Percentiles rank a stretch among this genome's conserved stretches.
phyloP scores from a whole-genome alignment of 2,329 filamentous ascomycete species.

The Aspergillus sp. region DNA sequence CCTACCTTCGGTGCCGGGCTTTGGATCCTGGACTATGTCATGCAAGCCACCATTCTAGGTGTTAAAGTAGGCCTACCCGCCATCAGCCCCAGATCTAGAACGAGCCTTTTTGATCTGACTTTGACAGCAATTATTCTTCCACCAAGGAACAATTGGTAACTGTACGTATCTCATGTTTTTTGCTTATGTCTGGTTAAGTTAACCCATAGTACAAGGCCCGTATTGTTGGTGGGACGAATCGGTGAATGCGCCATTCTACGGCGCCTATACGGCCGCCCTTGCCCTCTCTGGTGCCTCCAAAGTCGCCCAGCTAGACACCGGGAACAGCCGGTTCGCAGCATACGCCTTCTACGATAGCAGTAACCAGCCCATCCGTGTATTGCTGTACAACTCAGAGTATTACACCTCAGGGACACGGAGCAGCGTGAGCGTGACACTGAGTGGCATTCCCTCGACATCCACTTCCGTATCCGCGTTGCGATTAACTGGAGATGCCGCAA shows the following conservation, averaged over 20 bases:
- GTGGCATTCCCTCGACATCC: conserved; percentile 40
- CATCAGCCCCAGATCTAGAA: neutral
- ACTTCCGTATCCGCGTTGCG: conserved; percentile 45
- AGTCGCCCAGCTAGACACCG: conserved; percentile 50
- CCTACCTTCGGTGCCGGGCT: conserved; percentile 54
- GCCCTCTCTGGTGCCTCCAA: conserved; percentile 47
- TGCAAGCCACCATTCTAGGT: conserved; percentile 35
- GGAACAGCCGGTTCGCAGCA: conserved; percentile 46
- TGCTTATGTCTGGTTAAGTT: neutral
- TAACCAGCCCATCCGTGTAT: conserved; percentile 38
- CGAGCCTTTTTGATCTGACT: neutral
- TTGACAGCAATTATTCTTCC: conserved; percentile 48
- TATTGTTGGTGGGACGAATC: conserved; percentile 53
- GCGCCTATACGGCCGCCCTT: conserved; percentile 52
- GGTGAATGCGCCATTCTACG: conserved; percentile 56
- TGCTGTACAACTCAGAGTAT: conserved; percentile 44
- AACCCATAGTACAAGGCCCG: conserved; percentile 29
- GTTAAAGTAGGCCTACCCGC: conserved; percentile 21
- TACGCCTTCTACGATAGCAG: conserved; percentile 49
- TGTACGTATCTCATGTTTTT: conserved; percentile 37
- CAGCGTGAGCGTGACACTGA: conserved; percentile 45
- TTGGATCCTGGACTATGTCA: conserved; percentile 54
- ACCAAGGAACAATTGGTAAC: conserved; percentile 54
- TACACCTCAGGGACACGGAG: conserved; percentile 28
- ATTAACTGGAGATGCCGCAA: conserved; percentile 49